These are phyloP conservation scores for Omphalea diandra DNA, from an alignment of 441 rosid genomes.

Conservation along the genomic window DNA sequence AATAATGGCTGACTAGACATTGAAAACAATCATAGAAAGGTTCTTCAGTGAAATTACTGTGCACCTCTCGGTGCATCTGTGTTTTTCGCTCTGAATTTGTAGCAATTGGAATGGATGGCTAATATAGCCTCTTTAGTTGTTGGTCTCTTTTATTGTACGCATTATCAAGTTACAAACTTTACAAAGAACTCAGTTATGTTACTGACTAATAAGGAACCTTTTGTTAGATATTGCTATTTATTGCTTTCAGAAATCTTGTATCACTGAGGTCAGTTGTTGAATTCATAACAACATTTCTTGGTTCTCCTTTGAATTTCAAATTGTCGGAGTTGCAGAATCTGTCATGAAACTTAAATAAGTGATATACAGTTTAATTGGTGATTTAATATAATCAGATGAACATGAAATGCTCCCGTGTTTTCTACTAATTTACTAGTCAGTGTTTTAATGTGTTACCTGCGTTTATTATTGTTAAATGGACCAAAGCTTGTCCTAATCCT, in stretches of 20 bases:
- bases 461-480: not conserved
- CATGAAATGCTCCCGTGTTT: not conserved
- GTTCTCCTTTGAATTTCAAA: not conserved
- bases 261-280: not conserved
- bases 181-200: not conserved
- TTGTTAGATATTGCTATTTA: not conserved
- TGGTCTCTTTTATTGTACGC: not conserved
- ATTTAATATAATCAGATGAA: not conserved
- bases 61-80: no score
- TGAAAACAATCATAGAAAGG: not conserved
- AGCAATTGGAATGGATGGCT: not conserved
- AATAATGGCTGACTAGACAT: not conserved
- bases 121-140: not conserved
- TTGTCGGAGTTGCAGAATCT: not conserved
- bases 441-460: not conserved
- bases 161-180: not conserved
- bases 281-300: no score
- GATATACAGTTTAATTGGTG: not conserved
- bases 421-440: not conserved
- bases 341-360: no score
- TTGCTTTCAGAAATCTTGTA: slow-evolving; percentile 3
- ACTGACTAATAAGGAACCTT: not conserved
- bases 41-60: not conserved
- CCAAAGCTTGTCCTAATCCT: not conserved
- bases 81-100: not conserved